Evolutionary conservation across 176 grass and related monocot genomes (phyloP).

Genomic region (Melocanna baccifera): DNA sequence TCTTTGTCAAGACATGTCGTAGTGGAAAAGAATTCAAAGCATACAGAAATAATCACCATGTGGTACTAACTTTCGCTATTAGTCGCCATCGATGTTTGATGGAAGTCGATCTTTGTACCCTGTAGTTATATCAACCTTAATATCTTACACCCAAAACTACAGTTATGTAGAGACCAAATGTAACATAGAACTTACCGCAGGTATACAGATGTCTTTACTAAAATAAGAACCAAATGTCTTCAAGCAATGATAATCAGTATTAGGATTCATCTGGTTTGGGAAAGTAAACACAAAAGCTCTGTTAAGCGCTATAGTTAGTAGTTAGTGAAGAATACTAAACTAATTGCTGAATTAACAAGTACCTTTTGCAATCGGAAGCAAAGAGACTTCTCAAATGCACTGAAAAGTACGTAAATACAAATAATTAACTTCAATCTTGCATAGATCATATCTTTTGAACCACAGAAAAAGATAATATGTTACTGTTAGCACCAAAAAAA

Average conservation of each 20-base stretch:
- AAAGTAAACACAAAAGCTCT: constrained; percentile 2
- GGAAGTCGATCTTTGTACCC: constrained; percentile 94
- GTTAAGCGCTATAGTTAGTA: not conserved
- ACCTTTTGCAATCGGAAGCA: constrained; percentile 73
- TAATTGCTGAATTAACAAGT: constrained; percentile 18
- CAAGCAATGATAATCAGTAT: constrained; percentile 74
- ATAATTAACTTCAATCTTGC: constrained; percentile 16
- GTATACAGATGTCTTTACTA: constrained; percentile 78
- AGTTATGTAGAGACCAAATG: not conserved
- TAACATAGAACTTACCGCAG: constrained; percentile 48
- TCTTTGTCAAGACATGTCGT: constrained; percentile 15
- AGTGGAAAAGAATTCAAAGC: not conserved
- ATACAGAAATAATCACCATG: not conserved
- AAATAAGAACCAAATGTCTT: constrained; percentile 83
- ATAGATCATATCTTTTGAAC: not conserved
- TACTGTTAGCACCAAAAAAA: not conserved
- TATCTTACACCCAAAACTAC: not conserved
- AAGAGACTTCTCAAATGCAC: constrained; percentile 82
- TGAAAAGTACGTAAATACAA: constrained; percentile 33
- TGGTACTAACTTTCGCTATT: constrained; percentile 82
- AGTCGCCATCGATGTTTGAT: constrained; percentile 83
- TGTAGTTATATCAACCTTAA: constrained; percentile 47
- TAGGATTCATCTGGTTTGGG: constrained; percentile 73
- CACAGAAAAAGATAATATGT: not conserved
- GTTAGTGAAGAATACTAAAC: not conserved